Percentiles rank a stretch among this genome's conserved stretches.
These are phyloP conservation scores for Botrytis sinoallii DNA, from an alignment of 2,329 filamentous ascomycete species.

Conservation along the genomic window DNA sequence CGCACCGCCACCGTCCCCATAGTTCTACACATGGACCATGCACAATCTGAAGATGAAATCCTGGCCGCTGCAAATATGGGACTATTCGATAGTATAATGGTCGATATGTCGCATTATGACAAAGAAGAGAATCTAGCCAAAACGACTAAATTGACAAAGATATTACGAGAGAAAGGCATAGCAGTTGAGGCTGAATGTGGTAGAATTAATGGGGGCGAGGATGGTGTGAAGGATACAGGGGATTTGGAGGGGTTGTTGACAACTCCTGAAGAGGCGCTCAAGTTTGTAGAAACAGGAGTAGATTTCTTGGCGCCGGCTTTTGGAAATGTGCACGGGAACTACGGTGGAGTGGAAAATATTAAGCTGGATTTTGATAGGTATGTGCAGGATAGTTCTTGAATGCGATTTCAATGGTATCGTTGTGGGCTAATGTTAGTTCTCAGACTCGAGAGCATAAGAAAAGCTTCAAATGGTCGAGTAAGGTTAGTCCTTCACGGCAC, in stretches of 20 bases:
- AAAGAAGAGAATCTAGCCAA: conserved; percentile 68
- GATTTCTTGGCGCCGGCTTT: conserved; percentile 66
- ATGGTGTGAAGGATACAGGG: conserved; percentile 67
- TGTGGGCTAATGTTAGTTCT: neutral
- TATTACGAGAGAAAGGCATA: conserved; percentile 56
- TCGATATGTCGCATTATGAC: conserved; percentile 73
- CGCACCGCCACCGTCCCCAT: conserved; percentile 56
- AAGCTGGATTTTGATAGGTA: conserved; percentile 42
- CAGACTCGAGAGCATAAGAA: conserved; percentile 23
- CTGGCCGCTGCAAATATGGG: conserved; percentile 56
- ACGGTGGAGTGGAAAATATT: conserved; percentile 42
- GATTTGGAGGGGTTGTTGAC: conserved; percentile 61
- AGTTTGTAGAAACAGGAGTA: conserved; percentile 63
- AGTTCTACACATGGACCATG: conserved; percentile 64
- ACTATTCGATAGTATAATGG: conserved; percentile 70
- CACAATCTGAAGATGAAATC: conserved; percentile 53
- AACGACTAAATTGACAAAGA: conserved; percentile 52
- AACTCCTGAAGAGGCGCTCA: conserved; percentile 58
- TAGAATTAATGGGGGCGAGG: conserved; percentile 70
- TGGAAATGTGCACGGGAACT: conserved; percentile 66
- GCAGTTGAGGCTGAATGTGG: conserved; percentile 67
- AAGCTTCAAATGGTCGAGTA: conserved; percentile 41
- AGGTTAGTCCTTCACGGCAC: conserved; percentile 55
- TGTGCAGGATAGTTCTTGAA: neutral
- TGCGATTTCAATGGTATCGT: neutral